Percentiles rank a stretch among this genome's conserved stretches.
These are phyloP conservation scores for Leucocoprinus sp. DNA, from an alignment of 768 basidiomycete species.

Conservation along the genomic window DNA sequence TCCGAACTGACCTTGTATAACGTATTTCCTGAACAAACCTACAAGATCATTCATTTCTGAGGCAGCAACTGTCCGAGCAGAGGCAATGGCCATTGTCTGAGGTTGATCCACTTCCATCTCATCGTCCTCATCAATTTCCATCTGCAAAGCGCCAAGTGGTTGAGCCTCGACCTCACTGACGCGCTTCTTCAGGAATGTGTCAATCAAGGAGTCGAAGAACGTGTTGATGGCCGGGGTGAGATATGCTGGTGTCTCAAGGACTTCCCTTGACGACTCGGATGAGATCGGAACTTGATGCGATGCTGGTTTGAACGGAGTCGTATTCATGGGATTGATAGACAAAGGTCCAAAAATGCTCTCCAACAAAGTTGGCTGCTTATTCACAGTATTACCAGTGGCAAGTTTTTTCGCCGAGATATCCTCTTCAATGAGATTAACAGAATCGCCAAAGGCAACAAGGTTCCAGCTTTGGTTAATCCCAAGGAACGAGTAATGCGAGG, in stretches of 20 bases:
- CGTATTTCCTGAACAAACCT: slow-evolving; percentile 9
- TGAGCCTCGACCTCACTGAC: slow-evolving; percentile 14
- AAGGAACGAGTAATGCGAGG: slow-evolving; percentile 22
- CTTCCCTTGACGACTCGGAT: slow-evolving; percentile 17
- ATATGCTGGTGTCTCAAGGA: slow-evolving; percentile 68
- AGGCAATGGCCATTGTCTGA: slow-evolving; percentile 14
- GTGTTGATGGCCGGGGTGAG: slow-evolving; percentile 65
- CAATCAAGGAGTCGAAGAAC: slow-evolving; percentile 55
- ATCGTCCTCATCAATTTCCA: slow-evolving; percentile 25
- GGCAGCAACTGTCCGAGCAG: slow-evolving; percentile 1
- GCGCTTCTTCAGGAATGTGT: slow-evolving; percentile 23
- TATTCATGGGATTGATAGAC: slow-evolving; percentile 29
- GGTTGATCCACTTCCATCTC: slow-evolving; percentile 38
- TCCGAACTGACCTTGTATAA: slow-evolving; percentile 5
- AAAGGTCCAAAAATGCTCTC: slow-evolving; percentile 87
- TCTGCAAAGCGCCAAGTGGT: slow-evolving; percentile 12
- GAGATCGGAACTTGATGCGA: background rate
- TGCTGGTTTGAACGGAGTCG: background rate
- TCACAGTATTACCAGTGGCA: slow-evolving; percentile 17
- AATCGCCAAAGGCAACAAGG: slow-evolving; percentile 62
- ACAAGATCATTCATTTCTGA: slow-evolving; percentile 9
- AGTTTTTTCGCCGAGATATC: slow-evolving; percentile 33
- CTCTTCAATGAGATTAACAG: slow-evolving; percentile 33
- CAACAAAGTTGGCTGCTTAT: slow-evolving; percentile 60
- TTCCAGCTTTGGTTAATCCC: slow-evolving; percentile 64